These are phyloP conservation scores for Lipomyces lipofer DNA, from an alignment of 805 yeast species.

Conservation along the genomic window DNA sequence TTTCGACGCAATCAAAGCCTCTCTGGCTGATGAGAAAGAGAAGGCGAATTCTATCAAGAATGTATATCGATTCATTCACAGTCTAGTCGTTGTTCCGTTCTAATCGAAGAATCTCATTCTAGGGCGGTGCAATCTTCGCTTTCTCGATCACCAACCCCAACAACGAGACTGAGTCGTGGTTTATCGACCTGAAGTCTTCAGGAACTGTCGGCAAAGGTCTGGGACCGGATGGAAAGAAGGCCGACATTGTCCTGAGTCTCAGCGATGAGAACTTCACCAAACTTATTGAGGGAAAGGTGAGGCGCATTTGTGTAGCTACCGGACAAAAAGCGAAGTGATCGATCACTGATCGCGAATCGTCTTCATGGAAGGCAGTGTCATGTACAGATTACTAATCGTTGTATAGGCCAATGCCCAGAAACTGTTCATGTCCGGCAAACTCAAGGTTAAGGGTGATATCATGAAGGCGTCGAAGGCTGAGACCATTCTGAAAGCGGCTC, in stretches of 20 bases:
- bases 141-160: constrained; percentile 67
- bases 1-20: constrained; percentile 42
- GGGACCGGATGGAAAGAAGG: constrained; percentile 43
- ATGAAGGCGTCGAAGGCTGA: constrained; percentile 71
- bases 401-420: constrained; percentile 69
- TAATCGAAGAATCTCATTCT: neutral
- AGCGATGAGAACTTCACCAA: constrained; percentile 69
- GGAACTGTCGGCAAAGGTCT: constrained; percentile 53
- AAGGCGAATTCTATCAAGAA: constrained; percentile 41
- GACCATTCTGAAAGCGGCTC: constrained; percentile 32
- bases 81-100: neutral
- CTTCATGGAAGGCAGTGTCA: neutral
- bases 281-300: constrained; percentile 65
- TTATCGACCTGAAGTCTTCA: constrained; percentile 61
- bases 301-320: neutral
- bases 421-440: constrained; percentile 78
- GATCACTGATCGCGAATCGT: neutral
- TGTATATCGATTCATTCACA: too few species aligned
- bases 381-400: neutral
- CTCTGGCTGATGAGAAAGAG: constrained; percentile 38
- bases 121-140: constrained; percentile 62
- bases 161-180: constrained; percentile 62
- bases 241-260: constrained; percentile 66
- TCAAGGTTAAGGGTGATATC: constrained; percentile 85
- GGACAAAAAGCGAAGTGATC: neutral